These are phyloP conservation scores for Agaricus blazei DNA, from an alignment of 768 basidiomycete genomes.

Conservation along the genomic window DNA sequence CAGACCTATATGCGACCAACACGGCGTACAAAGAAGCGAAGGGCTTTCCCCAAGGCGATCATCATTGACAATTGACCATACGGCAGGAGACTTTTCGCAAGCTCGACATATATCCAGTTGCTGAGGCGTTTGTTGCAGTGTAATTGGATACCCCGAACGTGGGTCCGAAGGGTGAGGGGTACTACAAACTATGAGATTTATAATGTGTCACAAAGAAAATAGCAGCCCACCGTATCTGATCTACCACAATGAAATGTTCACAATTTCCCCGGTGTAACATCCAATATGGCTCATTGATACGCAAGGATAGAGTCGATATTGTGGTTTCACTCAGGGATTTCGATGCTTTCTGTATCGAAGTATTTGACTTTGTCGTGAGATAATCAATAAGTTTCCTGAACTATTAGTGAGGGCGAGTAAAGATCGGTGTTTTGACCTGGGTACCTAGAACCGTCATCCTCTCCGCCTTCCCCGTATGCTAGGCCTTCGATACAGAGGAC, in stretches of 20 bases:
- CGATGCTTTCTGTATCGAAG: slow-evolving; percentile 28
- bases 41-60: slow-evolving; percentile 74
- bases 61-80: slow-evolving; percentile 65
- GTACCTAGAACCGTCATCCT: slow-evolving; percentile 55
- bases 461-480: slow-evolving; percentile 51
- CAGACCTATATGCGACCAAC: slow-evolving; percentile 71
- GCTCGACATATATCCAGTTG: slow-evolving; percentile 60
- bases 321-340: slow-evolving; percentile 41
- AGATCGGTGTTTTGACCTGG: background rate
- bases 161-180: slow-evolving; percentile 55
- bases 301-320: slow-evolving; percentile 51
- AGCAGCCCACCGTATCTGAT: slow-evolving; percentile 55
- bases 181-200: slow-evolving; percentile 29
- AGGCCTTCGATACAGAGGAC: slow-evolving; percentile 59
- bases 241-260: slow-evolving; percentile 72
- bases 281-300: slow-evolving; percentile 77
- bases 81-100: slow-evolving; percentile 68
- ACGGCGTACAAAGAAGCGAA: slow-evolving; percentile 65
- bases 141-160: slow-evolving; percentile 58
- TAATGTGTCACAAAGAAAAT: background rate
- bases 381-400: slow-evolving; percentile 44
- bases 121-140: slow-evolving; percentile 57
- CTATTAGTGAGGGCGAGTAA: background rate
- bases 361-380: slow-evolving; percentile 23
- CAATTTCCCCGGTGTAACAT: slow-evolving; percentile 77